phyloP scores from a whole-genome alignment of 306 rosid genomes.

The Mimosa pudica region DNA sequence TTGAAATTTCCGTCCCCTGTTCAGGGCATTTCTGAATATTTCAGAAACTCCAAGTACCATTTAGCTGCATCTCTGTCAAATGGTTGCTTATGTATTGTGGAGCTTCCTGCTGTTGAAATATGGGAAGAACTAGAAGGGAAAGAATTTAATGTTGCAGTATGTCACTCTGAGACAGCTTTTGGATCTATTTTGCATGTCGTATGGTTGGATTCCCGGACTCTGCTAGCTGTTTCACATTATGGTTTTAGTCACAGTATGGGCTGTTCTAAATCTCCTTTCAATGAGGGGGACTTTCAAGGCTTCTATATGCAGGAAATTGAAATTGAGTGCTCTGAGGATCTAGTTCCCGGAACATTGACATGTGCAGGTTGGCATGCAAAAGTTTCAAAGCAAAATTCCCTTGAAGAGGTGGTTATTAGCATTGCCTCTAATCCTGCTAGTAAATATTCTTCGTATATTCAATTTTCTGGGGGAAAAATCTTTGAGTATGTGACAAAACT shows the following conservation, averaged over 20 bases:
- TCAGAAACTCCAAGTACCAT: slow-evolving; percentile 67
- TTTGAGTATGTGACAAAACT: slow-evolving; percentile 55
- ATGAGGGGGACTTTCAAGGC: slow-evolving; percentile 51
- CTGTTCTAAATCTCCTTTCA: slow-evolving; percentile 38
- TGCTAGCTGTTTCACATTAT: slow-evolving; percentile 75
- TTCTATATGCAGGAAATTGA: slow-evolving; percentile 79
- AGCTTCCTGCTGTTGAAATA: slow-evolving; percentile 77
- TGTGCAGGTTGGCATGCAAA: slow-evolving; percentile 88
- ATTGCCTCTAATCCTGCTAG: slow-evolving; percentile 62
- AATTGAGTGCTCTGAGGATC: slow-evolving; percentile 72
- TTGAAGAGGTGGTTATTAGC: slow-evolving; percentile 64
- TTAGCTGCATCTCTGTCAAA: slow-evolving; percentile 75
- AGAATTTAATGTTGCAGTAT: slow-evolving; percentile 66
- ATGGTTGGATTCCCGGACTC: slow-evolving; percentile 77
- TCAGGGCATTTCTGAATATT: slow-evolving; percentile 61
- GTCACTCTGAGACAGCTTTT: slow-evolving; percentile 42
- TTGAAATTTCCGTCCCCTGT: slow-evolving; percentile 72
- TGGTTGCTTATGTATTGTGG: slow-evolving; percentile 70
- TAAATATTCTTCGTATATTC: slow-evolving; percentile 68
- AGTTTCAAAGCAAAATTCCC: slow-evolving; percentile 48
- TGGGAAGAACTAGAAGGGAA: slow-evolving; percentile 96
- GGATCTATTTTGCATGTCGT: slow-evolving; percentile 74
- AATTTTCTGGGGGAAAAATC: slow-evolving; percentile 70
- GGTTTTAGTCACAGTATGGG: slow-evolving; percentile 64
- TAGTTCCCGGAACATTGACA: slow-evolving; percentile 63